Evolutionary conservation across 495 filamentous ascomycete genomes (phyloP).

Genomic region (Penicillium manginii): DNA sequence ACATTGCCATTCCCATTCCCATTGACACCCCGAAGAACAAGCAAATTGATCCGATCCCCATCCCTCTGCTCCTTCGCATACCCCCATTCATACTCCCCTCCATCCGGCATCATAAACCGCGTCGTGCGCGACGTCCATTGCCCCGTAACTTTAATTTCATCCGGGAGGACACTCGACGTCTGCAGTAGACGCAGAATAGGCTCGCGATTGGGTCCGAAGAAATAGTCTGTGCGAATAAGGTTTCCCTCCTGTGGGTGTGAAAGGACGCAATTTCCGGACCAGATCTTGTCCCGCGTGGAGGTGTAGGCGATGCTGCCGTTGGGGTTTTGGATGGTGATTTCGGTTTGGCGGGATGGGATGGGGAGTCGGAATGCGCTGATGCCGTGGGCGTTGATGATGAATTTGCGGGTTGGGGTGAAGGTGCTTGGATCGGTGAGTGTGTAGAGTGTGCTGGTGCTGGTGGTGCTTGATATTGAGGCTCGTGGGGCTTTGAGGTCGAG

Average conservation of each 20-base stretch:
- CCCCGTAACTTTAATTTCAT: constrained; percentile 16
- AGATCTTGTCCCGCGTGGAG: constrained; percentile 43
- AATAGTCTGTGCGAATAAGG: constrained; percentile 51
- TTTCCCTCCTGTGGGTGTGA: constrained; percentile 25
- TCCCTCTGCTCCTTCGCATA: constrained; percentile 45
- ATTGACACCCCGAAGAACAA: constrained; percentile 35
- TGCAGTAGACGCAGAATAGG: constrained; percentile 33
- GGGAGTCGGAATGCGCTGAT: constrained; percentile 48
- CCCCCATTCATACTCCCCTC: constrained; percentile 51
- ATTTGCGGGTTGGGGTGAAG: constrained; percentile 23
- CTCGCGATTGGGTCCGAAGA: constrained; percentile 50
- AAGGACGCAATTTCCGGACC: constrained; percentile 47
- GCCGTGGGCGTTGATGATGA: constrained; percentile 52
- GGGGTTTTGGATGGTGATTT: constrained; percentile 48
- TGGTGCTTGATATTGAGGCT: constrained; percentile 14
- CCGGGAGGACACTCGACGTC: constrained; percentile 3
- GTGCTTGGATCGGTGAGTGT: constrained; percentile 8
- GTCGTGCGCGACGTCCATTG: constrained; percentile 42
- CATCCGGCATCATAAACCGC: constrained; percentile 38
- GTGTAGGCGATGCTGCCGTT: constrained; percentile 41
- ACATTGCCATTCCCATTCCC: background rate
- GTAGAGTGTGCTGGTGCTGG: constrained; percentile 16
- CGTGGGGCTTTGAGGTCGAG: constrained; percentile 13
- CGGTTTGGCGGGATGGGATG: constrained; percentile 39
- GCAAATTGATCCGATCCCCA: constrained; percentile 32